A percentile compares a stretch with the other conserved stretches of the same genome.
phyloP scores from a whole-genome alignment of 2,329 filamentous ascomycete species.

The Talaromyces sp. region DNA sequence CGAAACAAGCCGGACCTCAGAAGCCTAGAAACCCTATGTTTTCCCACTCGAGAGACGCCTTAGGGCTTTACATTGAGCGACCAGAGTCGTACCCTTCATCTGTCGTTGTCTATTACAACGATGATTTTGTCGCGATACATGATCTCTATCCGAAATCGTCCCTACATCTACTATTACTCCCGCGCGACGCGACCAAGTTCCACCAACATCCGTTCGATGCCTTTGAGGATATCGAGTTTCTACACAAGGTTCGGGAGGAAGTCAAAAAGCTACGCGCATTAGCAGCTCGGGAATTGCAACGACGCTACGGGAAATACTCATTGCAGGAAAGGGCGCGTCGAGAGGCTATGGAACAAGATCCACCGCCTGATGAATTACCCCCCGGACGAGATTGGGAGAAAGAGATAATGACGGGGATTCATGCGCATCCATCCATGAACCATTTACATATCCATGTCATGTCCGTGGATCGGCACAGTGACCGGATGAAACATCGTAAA shows the following conservation, averaged over 20 bases:
- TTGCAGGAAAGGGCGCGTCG: conserved; percentile 58
- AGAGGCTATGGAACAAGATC: conserved; percentile 57
- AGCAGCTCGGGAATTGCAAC: conserved; percentile 69
- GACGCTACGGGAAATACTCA: conserved; percentile 61
- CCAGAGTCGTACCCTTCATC: conserved; percentile 57
- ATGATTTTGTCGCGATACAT: conserved; percentile 69
- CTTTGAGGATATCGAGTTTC: conserved; percentile 65
- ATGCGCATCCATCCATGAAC: conserved; percentile 85
- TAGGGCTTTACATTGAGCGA: conserved; percentile 61
- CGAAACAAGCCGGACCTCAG: conserved; percentile 19
- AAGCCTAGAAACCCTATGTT: conserved; percentile 20
- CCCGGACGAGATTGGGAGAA: conserved; percentile 69
- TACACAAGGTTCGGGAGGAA: conserved; percentile 58
- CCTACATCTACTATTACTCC: conserved; percentile 82
- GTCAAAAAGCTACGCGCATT: conserved; percentile 56
- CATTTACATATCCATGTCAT: conserved; percentile 89
- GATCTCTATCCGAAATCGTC: conserved; percentile 83
- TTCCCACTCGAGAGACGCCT: conserved; percentile 53
- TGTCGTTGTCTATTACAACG: conserved; percentile 60
- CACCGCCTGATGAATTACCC: conserved; percentile 52
- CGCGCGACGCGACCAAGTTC: conserved; percentile 59
- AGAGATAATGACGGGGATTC: conserved; percentile 73
- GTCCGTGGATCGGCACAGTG: conserved; percentile 70
- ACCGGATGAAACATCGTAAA: conserved; percentile 68
- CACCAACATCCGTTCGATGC: conserved; percentile 70